Evolutionary conservation across 768 basidiomycete species (phyloP).

Genomic region (Guyanaporus albipodus): DNA sequence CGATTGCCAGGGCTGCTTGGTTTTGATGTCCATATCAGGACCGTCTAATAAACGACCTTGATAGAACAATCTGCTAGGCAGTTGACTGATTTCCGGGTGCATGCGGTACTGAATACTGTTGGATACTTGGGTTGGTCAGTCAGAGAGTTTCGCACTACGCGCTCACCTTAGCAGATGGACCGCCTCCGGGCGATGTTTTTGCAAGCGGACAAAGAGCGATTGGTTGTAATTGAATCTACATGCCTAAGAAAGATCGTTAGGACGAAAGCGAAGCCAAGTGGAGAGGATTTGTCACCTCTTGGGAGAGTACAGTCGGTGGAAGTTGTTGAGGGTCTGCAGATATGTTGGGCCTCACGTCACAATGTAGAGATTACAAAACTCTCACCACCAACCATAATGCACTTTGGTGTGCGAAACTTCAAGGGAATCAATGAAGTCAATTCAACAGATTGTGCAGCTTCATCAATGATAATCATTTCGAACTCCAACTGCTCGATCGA

Average conservation of each 20-base stretch:
- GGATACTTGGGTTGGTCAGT: neutral
- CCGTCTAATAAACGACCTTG: slow-evolving; percentile 76
- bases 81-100: slow-evolving; percentile 91
- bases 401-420: slow-evolving; percentile 77
- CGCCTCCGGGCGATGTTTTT: slow-evolving; percentile 72
- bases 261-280: slow-evolving; percentile 21
- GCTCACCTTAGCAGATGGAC: slow-evolving; percentile 86
- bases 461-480: slow-evolving; percentile 95
- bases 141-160: slow-evolving; percentile 7
- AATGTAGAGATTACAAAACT: neutral
- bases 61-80: slow-evolving; percentile 91
- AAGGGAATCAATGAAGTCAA: slow-evolving; percentile 92
- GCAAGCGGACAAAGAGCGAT: slow-evolving; percentile 88
- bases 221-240: slow-evolving; percentile 77
- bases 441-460: slow-evolving; percentile 96
- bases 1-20: slow-evolving; percentile 80
- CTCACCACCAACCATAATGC: slow-evolving; percentile 89
- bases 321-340: slow-evolving; percentile 79
- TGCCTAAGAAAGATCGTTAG: slow-evolving; percentile 41
- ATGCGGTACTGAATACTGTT: slow-evolving; percentile 97
- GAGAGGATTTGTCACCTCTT: slow-evolving; percentile 40
- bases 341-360: neutral
- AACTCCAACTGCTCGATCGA: slow-evolving; percentile 79
- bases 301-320: slow-evolving; percentile 86
- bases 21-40: slow-evolving; percentile 81